A percentile compares a stretch with the other conserved stretches of the same genome.
These are phyloP conservation scores for Neopestalotiopsis sp. DNA, from an alignment of 2,329 filamentous ascomycete species.

Conservation along the genomic window DNA sequence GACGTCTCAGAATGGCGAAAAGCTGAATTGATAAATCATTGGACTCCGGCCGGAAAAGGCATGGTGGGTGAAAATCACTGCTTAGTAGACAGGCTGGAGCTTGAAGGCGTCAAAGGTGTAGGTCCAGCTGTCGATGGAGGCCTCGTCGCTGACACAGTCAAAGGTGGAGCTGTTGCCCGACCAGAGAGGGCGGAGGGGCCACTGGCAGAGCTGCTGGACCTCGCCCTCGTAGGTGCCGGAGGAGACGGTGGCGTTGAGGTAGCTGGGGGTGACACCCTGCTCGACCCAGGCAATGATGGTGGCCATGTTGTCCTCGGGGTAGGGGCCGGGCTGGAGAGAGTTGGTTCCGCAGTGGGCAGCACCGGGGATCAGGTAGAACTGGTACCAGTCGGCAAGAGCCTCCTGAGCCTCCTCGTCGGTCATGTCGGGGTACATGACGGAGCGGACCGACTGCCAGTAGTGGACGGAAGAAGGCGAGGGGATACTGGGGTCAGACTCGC, in stretches of 20 bases:
- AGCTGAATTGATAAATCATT: neutral
- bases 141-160: slow-evolving; percentile 28
- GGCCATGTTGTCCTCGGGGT: slow-evolving; percentile 67
- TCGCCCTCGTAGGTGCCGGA: slow-evolving; percentile 38
- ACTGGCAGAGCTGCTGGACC: slow-evolving; percentile 44
- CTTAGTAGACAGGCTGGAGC: slow-evolving; percentile 14
- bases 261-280: slow-evolving; percentile 52
- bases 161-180: slow-evolving; percentile 28
- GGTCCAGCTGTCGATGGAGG: slow-evolving; percentile 33
- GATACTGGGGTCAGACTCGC: slow-evolving; percentile 49
- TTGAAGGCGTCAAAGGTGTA: slow-evolving; percentile 32
- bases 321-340: slow-evolving; percentile 49
- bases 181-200: slow-evolving; percentile 42
- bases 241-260: slow-evolving; percentile 44
- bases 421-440: slow-evolving; percentile 52
- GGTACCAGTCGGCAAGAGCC: slow-evolving; percentile 58
- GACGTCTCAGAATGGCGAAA: neutral
- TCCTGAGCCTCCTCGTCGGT: slow-evolving; percentile 43
- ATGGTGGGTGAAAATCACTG: neutral
- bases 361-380: slow-evolving; percentile 59
- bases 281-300: slow-evolving; percentile 73
- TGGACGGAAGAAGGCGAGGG: slow-evolving; percentile 48
- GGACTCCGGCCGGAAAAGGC: neutral
- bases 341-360: slow-evolving; percentile 57
- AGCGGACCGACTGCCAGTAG: slow-evolving; percentile 54